Evolutionary conservation across 441 rosid genomes (phyloP).

Genomic region (Capsella rubella): DNA sequence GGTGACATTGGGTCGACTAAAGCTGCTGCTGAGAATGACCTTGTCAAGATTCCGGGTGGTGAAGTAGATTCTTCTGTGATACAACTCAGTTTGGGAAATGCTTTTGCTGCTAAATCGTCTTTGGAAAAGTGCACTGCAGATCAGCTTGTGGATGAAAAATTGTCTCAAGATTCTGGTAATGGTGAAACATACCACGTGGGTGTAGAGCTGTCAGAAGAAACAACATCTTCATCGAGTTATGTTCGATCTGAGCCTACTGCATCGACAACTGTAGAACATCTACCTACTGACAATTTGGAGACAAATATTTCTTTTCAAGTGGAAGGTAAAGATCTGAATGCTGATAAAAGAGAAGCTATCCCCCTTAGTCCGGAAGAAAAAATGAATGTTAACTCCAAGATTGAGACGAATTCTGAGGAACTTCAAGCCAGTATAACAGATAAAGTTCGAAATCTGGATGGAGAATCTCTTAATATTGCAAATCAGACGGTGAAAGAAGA

Average conservation of each 20-base stretch:
- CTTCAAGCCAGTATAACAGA: constrained; percentile 29
- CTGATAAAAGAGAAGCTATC: constrained; percentile 20
- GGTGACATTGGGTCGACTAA: constrained; percentile 27
- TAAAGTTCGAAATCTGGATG: constrained; percentile 32
- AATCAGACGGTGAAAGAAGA: constrained; percentile 35
- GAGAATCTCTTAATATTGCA: constrained; percentile 12
- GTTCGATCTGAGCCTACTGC: constrained; percentile 28
- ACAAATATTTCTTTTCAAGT: constrained; percentile 19
- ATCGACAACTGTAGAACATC: constrained; percentile 37
- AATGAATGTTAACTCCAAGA: constrained; percentile 23
- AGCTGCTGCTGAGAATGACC: constrained; percentile 35
- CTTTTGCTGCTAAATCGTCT: constrained; percentile 10
- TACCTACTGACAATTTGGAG: constrained; percentile 20
- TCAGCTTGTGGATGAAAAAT: constrained; percentile 38
- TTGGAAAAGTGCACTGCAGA: constrained; percentile 26
- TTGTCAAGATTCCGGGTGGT: constrained; percentile 34
- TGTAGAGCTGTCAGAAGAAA: constrained; percentile 30
- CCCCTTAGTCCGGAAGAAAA: constrained; percentile 30
- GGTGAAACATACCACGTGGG: constrained; percentile 23
- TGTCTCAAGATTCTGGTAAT: constrained; percentile 26
- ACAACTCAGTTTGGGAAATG: constrained; percentile 24
- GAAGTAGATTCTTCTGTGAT: constrained; percentile 39
- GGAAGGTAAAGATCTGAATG: constrained; percentile 15
- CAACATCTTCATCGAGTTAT: constrained; percentile 36
- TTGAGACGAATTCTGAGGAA: constrained; percentile 36